Conservation (phyloP, 2,329 filamentous ascomycete genomes). For the Rosellinia necatrix region DNA sequence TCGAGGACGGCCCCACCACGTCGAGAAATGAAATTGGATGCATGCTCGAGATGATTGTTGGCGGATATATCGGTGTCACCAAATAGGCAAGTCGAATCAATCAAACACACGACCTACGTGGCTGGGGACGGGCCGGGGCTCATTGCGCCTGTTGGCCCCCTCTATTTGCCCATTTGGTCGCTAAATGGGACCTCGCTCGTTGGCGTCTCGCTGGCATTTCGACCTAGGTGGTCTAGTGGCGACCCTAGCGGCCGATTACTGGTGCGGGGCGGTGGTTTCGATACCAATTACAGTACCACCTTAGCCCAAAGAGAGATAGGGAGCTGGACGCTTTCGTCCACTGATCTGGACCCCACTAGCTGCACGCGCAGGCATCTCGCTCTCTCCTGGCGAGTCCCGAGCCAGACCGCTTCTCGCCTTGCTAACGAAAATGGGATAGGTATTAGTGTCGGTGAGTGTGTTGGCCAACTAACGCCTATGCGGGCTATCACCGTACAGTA, state of each 20-base stretch:
- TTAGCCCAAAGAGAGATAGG: conserved; percentile 16
- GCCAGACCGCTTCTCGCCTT: conserved; percentile 20
- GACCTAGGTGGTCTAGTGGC: no score
- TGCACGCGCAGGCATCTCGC: neutral
- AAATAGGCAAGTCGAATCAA: conserved; percentile 20
- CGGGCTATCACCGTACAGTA: conserved; percentile 7
- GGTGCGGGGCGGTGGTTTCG: neutral
- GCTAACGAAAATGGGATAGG: neutral
- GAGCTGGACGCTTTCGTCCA: conserved; percentile 11
- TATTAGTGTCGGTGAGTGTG: conserved; percentile 16
- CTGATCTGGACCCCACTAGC: neutral
- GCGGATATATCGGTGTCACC: conserved; percentile 26
- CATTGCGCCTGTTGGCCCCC: neutral
- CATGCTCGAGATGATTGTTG: conserved; percentile 14
- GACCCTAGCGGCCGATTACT: neutral
- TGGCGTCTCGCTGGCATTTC: neutral
- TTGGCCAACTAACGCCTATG: conserved; percentile 1
- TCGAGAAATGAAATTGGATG: conserved; percentile 7
- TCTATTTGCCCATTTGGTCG: conserved; percentile 1
- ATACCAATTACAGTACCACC: no score
- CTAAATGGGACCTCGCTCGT: no score
- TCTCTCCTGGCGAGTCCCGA: conserved; percentile 1
- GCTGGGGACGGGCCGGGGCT: conserved; percentile 1
- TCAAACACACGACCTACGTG: conserved; percentile 13
- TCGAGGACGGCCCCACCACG: conserved; percentile 25